A percentile compares a stretch with the other conserved stretches of the same genome.
These are phyloP conservation scores for Loxodes magnus DNA, from an alignment of 73 alveolate genomes.

Conservation along the genomic window DNA sequence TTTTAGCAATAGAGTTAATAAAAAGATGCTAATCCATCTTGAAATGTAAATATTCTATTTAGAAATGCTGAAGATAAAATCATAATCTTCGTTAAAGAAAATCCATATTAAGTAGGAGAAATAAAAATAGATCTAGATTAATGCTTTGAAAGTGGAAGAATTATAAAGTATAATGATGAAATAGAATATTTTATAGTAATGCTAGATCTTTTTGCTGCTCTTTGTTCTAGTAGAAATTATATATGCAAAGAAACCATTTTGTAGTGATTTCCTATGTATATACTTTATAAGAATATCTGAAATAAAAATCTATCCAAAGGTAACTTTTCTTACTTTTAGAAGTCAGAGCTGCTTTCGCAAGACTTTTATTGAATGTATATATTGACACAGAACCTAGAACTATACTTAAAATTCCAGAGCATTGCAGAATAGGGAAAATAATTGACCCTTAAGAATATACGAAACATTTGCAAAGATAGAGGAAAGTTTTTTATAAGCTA, in stretches of 20 bases:
- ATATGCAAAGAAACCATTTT: background rate
- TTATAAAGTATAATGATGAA: background rate
- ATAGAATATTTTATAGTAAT: background rate
- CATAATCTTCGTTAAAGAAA: background rate
- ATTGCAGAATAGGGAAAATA: slow-evolving; percentile 17
- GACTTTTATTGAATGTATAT: slow-evolving; percentile 17
- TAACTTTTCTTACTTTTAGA: too few species aligned
- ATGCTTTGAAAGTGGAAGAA: slow-evolving; percentile 2
- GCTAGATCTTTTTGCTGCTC: background rate
- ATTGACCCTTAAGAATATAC: too few species aligned
- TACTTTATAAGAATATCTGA: slow-evolving; percentile 2
- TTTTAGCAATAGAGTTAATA: background rate
- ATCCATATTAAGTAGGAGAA: too few species aligned
- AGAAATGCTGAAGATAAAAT: background rate
- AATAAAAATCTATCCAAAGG: background rate
- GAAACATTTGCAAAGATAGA: too few species aligned
- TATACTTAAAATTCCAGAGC: slow-evolving; percentile 25
- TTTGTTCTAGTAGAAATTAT: slow-evolving; percentile 8
- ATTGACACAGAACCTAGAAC: slow-evolving; percentile 24
- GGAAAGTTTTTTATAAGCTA: too few species aligned
- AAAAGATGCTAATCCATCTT: background rate
- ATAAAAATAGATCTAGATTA: background rate
- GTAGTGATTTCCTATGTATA: background rate
- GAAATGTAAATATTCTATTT: too few species aligned
- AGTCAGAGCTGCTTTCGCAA: slow-evolving; percentile 25